Percentiles rank a stretch among this genome's conserved stretches.
phyloP scores from a whole-genome alignment of 805 yeast species.

The Lachancea mirantina region DNA sequence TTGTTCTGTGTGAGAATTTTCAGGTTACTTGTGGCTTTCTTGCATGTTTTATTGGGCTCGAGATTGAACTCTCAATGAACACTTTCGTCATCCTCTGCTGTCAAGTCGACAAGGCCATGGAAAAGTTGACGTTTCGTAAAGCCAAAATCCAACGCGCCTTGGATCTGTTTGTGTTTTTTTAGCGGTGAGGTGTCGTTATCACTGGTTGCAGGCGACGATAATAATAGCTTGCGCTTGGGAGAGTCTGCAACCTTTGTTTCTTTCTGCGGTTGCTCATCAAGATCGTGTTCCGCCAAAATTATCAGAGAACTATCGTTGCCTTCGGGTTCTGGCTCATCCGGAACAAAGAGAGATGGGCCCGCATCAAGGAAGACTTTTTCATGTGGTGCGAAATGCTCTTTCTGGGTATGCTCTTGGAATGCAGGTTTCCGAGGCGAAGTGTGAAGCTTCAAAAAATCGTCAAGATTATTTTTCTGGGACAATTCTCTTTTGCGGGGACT shows the following conservation, averaged over 20 bases:
- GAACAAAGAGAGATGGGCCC: slow-evolving; percentile 19
- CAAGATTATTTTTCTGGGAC: slow-evolving; percentile 22
- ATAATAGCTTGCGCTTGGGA: slow-evolving; percentile 3
- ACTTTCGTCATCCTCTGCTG: too few relatives aligned
- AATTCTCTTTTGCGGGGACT: slow-evolving; percentile 10
- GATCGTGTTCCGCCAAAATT: slow-evolving; percentile 15
- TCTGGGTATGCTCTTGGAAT: neutral
- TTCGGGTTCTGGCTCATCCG: slow-evolving; percentile 7
- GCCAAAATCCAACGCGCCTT: too few relatives aligned
- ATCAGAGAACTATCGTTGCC: slow-evolving; percentile 17
- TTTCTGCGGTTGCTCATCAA: neutral
- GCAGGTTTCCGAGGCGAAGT: slow-evolving; percentile 15
- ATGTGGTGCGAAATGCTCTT: neutral
- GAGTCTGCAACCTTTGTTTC: slow-evolving; percentile 3
- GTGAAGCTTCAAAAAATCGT: slow-evolving; percentile 18
- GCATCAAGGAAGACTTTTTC: slow-evolving; percentile 1
- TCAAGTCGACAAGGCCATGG: too few relatives aligned
- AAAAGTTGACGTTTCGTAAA: too few relatives aligned
- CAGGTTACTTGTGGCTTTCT: too few relatives aligned
- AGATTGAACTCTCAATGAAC: too few relatives aligned
- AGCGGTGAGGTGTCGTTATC: slow-evolving; percentile 15
- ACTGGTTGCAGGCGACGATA: too few relatives aligned
- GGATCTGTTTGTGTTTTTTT: slow-evolving; percentile 10
- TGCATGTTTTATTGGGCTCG: too few relatives aligned
- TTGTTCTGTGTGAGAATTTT: too few relatives aligned